Conservation (phyloP, 2,329 filamentous ascomycete genomes). For the Macrophomina phaseolina region DNA sequence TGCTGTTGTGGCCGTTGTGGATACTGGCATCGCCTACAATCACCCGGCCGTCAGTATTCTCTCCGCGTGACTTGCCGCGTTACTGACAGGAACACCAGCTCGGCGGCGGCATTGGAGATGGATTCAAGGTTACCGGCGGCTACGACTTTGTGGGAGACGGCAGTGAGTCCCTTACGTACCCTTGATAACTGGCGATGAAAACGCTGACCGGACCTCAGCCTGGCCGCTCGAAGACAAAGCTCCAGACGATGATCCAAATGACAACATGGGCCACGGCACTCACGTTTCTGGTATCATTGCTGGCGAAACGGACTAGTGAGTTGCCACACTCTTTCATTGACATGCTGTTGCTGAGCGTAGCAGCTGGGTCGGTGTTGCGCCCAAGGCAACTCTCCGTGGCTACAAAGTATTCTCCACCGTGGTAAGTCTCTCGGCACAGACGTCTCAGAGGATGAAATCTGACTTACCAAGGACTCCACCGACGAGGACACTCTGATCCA, state of each 20-base stretch:
- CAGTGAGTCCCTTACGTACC: conserved; percentile 39
- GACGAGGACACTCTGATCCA: conserved; percentile 39
- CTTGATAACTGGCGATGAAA: conserved; percentile 33
- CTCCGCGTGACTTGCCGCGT: conserved; percentile 55
- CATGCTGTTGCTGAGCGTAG: conserved; percentile 40
- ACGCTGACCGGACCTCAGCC: not conserved
- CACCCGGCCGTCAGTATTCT: not conserved
- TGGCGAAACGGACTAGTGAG: conserved; percentile 55
- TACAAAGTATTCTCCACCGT: conserved; percentile 61
- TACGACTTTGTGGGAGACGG: conserved; percentile 64
- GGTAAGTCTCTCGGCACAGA: conserved; percentile 61
- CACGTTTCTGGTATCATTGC: conserved; percentile 63
- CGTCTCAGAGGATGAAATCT: conserved; percentile 59
- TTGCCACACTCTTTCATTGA: conserved; percentile 30
- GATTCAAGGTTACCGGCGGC: conserved; percentile 64
- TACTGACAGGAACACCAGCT: conserved; percentile 61
- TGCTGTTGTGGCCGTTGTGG: conserved; percentile 51
- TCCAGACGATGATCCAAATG: conserved; percentile 60
- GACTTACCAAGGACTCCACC: not conserved
- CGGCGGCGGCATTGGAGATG: conserved; percentile 67
- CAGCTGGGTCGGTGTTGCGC: conserved; percentile 41
- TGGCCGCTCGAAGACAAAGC: conserved; percentile 27
- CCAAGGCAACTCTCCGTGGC: conserved; percentile 35
- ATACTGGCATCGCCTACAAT: conserved; percentile 39
- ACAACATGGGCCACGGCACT: conserved; percentile 64